Evolutionary conservation across 2,329 filamentous ascomycete genomes (phyloP), one percentile per base, ranked within the genome.

Genomic region (Calonectria honghensis): DNA sequence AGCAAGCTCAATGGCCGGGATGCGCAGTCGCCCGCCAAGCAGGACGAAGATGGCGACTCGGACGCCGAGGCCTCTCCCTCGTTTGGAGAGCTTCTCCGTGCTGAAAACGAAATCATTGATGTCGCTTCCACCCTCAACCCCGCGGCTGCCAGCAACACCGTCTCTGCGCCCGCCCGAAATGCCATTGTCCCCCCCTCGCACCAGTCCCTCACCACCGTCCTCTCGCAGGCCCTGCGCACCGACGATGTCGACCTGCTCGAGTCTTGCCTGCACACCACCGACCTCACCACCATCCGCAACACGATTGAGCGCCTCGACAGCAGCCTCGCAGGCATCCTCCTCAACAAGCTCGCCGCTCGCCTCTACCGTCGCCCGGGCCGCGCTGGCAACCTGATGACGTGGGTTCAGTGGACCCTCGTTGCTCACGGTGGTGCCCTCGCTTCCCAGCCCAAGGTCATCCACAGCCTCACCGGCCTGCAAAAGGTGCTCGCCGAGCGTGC

Each of bases 371-470:
- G 95, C 57, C 97, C 97, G 1, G 97, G 96, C 4, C 92, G 97
- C 70, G 96, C 97, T 18, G 96, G 96, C 67, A 95, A 93, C 82
- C 91, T 99, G 39, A 96, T 98, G 90, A 92, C 94, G 20, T 99
- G 97, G 96, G 94, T 98, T 54, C 96, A 98, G 85, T 98, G 96
- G 95, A 96, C 95, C 1, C 91, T 98, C 70, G 92, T 98, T 41
- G 93, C 95, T 2, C 97, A 99, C 83, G 97, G 97, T 78, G 97
- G 96, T 77, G 96, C 96, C 68, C 89, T 99, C 66, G 95, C 96
- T 14, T 94, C 94, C 39, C 95, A 98, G 84, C 92, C 94, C n/a
- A 94, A 96, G 77, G 89, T 98, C 48, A 90, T 97, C 79, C 93
- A 93, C 82, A 93, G 93, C 82, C 90, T 99, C 74, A 90, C 91